phyloP scores from a whole-genome alignment of 176 grass and related monocot species.

The Eleusine indica region DNA sequence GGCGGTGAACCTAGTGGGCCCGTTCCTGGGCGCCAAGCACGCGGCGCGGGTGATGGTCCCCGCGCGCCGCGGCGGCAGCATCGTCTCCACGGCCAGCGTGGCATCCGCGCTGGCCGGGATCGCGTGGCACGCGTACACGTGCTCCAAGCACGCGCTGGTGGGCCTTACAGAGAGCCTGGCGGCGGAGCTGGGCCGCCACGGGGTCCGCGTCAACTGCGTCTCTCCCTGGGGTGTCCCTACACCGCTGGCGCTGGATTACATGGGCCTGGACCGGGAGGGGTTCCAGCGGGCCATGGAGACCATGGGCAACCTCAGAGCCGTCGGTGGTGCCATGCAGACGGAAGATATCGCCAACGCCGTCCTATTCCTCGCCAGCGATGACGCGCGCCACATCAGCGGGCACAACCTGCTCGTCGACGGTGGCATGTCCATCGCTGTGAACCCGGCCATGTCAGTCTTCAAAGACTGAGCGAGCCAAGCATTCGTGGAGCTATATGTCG shows the following conservation, averaged over 20 bases:
- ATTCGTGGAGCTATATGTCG: no score
- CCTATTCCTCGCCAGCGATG: no score
- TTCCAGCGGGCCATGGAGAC: no score
- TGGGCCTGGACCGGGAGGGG: no score
- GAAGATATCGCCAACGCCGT: no score
- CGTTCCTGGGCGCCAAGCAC: conserved; percentile 55
- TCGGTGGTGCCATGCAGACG: no score
- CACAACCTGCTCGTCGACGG: no score
- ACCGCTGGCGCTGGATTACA: background rate
- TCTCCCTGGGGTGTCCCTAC: conserved; percentile 37
- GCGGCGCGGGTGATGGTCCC: conserved; percentile 57
- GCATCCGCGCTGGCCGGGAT: conserved; percentile 11
- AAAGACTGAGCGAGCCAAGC: no score
- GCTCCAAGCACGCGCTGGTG: conserved; percentile 41
- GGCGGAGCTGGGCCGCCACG: conserved; percentile 46
- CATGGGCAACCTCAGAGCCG: no score
- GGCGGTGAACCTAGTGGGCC: conserved; percentile 40
- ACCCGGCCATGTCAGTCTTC: no score
- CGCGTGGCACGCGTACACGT: conserved; percentile 35
- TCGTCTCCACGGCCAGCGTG: conserved; percentile 51
- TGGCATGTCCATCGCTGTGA: no score
- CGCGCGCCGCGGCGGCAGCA: conserved; percentile 27
- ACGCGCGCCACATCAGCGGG: no score
- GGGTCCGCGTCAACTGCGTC: conserved; percentile 55
- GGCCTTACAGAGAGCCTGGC: conserved; percentile 45